Conservation (phyloP, 306 rosid species). For the Neltuma alba region DNA sequence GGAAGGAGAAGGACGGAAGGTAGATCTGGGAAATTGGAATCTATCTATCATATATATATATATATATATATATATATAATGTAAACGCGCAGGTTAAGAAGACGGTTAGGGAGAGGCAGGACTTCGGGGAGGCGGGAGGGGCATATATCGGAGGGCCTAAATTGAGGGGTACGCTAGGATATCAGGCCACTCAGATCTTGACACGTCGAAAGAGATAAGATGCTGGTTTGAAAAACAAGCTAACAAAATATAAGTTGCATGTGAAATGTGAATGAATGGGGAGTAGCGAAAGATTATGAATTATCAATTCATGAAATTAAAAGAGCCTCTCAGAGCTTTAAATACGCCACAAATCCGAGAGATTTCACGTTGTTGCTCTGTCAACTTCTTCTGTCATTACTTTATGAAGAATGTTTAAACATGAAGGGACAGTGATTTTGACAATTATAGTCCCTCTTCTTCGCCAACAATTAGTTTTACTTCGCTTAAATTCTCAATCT, state of each 20-base stretch:
- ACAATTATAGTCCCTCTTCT: not conserved
- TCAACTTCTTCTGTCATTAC: not conserved
- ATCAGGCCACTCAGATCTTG: not conserved
- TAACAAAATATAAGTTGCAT: not conserved
- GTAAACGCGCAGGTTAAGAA: not conserved
- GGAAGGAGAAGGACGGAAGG: constrained; percentile 1
- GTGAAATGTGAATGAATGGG: not conserved
- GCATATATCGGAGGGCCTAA: constrained; percentile 31
- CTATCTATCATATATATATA: not conserved
- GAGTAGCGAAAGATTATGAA: not conserved
- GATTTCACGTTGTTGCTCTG: not conserved
- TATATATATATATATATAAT: not conserved
- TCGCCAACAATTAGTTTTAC: not conserved
- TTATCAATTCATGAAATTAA: not conserved
- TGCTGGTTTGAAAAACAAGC: not conserved
- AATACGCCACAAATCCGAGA: not conserved
- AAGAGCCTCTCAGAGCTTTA: not conserved
- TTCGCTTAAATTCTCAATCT: not conserved
- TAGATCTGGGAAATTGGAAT: constrained; percentile 44
- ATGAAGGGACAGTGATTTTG: not conserved
- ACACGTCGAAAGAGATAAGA: constrained; percentile 36
- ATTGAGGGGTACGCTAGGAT: constrained; percentile 39
- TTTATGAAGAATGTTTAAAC: not conserved
- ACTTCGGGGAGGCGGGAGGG: constrained; percentile 26
- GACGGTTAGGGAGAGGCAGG: constrained; percentile 32